phyloP scores from a whole-genome alignment of 1,284 basidiomycete genomes.

The Schizopora paradoxa region DNA sequence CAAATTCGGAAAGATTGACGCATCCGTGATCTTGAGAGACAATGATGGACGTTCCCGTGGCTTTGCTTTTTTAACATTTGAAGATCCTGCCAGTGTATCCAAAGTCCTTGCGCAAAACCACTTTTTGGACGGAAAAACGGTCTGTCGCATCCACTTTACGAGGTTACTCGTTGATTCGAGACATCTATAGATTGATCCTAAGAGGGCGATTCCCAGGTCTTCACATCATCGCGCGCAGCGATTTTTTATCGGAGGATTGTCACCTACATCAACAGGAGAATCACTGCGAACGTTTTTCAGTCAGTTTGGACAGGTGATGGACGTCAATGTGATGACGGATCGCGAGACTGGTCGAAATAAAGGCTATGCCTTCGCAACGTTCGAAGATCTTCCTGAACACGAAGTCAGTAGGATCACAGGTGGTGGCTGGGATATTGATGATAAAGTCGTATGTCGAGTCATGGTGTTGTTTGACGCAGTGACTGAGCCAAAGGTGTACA shows the following conservation, averaged over 20 bases:
- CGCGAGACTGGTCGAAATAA: slow-evolving; percentile 86
- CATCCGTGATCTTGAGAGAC: slow-evolving; percentile 95
- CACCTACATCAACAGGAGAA: slow-evolving; percentile 74
- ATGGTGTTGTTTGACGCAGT: neutral
- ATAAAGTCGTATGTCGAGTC: slow-evolving; percentile 55
- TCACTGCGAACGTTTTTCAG: slow-evolving; percentile 77
- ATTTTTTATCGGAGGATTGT: slow-evolving; percentile 86
- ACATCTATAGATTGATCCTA: slow-evolving; percentile 79
- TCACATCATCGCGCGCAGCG: slow-evolving; percentile 79
- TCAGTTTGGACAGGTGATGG: slow-evolving; percentile 77
- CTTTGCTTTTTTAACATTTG: slow-evolving; percentile 94
- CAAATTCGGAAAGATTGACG: slow-evolving; percentile 67
- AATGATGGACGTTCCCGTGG: slow-evolving; percentile 85
- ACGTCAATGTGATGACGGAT: slow-evolving; percentile 93
- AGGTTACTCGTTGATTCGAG: neutral
- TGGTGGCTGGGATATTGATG: slow-evolving; percentile 63
- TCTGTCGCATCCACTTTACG: slow-evolving; percentile 35
- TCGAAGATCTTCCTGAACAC: slow-evolving; percentile 74
- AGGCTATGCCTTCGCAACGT: slow-evolving; percentile 92
- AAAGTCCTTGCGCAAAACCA: slow-evolving; percentile 83
- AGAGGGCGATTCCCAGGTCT: slow-evolving; percentile 87
- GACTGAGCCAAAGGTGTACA: neutral
- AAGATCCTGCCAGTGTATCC: slow-evolving; percentile 75
- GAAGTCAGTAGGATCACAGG: slow-evolving; percentile 53
- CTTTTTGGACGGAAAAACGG: slow-evolving; percentile 86